A percentile compares a stretch with the other conserved stretches of the same genome.
Evolutionary conservation across 345 rosid genomes (phyloP).

Genomic region (Pugionium cornutum): DNA sequence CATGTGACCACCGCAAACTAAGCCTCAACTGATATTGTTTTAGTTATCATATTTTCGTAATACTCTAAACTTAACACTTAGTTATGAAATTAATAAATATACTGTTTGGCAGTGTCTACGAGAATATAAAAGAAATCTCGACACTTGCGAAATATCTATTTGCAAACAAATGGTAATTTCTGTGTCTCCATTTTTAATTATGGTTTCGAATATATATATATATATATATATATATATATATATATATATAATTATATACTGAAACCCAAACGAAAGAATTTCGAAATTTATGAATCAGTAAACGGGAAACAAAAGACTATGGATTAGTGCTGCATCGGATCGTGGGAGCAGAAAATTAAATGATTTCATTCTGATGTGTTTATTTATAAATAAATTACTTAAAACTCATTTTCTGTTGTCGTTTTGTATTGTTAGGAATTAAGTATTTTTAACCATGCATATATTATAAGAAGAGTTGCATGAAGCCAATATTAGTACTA

Average conservation of each 20-base stretch:
- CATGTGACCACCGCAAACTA: slow-evolving; percentile 44
- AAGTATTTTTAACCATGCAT: slow-evolving; percentile 27
- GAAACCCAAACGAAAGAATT: not conserved
- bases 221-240: not conserved
- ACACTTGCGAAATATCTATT: slow-evolving; percentile 24
- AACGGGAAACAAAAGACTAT: slow-evolving; percentile 9
- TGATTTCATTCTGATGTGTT: slow-evolving; percentile 8
- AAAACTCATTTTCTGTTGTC: slow-evolving; percentile 1
- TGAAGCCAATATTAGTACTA: slow-evolving; percentile 15
- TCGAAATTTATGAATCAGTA: not conserved
- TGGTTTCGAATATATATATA: not conserved
- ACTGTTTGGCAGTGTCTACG: slow-evolving; percentile 26
- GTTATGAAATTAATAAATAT: not conserved
- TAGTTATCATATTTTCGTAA: not conserved
- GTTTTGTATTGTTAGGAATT: slow-evolving; percentile 1
- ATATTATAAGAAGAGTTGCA: slow-evolving; percentile 6
- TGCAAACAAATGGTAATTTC: slow-evolving; percentile 3
- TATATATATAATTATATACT: not conserved
- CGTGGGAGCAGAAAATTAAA: slow-evolving; percentile 20
- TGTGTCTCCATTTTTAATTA: not conserved
- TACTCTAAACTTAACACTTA: slow-evolving; percentile 22
- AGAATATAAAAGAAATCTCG: slow-evolving; percentile 11
- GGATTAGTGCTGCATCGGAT: slow-evolving; percentile 40
- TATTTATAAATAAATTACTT: slow-evolving; percentile 2
- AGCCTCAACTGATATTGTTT: slow-evolving; percentile 17